Percentiles rank a stretch among this genome's conserved stretches.
phyloP scores from a whole-genome alignment of 2,329 filamentous ascomycete genomes.

The Nothopassalora personata region DNA sequence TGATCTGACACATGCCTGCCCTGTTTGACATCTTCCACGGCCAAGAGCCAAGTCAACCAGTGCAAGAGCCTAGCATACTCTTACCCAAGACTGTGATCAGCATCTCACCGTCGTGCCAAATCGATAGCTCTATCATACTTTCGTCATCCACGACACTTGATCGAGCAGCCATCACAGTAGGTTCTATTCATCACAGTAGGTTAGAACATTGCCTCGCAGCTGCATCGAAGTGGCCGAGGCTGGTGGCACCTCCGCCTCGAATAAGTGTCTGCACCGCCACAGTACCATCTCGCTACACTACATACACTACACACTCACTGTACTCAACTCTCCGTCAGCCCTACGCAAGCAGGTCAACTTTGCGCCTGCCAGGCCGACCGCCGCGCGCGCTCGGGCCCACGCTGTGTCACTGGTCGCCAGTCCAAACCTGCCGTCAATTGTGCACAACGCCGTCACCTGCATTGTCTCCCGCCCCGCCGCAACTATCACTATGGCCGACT shows the following conservation, averaged over 20 bases:
- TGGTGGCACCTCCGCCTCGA: neutral
- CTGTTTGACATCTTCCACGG: neutral
- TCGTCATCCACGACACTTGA: neutral
- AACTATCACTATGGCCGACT: constrained; percentile 14
- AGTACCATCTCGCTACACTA: neutral
- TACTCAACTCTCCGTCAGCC: neutral
- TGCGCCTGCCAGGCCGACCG: neutral
- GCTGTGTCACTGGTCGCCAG: neutral
- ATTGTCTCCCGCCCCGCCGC: neutral
- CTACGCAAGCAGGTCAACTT: neutral
- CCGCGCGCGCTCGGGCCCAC: neutral
- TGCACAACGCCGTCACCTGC: neutral
- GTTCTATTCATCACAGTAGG: too few relatives aligned
- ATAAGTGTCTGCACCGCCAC: neutral
- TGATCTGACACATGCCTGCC: neutral
- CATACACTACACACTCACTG: neutral
- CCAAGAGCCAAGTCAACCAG: neutral
- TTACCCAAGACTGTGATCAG: neutral
- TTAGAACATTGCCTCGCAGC: too few relatives aligned
- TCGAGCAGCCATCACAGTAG: too few relatives aligned
- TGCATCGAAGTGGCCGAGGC: too few relatives aligned
- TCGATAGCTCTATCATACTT: neutral
- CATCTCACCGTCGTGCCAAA: neutral
- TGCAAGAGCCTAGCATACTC: neutral
- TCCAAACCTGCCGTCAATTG: neutral